These are phyloP conservation scores for Scheffersomyces titani DNA, from an alignment of 1,139 yeast genomes.

Conservation along the genomic window DNA sequence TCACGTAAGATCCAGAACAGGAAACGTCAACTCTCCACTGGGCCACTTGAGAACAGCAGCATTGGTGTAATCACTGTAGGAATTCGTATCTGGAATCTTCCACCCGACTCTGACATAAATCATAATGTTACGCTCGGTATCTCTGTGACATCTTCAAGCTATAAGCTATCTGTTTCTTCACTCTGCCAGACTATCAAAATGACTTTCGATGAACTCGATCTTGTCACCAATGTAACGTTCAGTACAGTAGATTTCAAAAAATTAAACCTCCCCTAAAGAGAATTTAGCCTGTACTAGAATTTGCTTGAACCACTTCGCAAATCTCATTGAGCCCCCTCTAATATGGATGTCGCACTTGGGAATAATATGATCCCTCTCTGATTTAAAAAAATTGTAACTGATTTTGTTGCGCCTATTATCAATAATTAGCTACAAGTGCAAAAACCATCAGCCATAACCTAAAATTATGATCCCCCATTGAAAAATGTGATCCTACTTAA, in stretches of 20 bases:
- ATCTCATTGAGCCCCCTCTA: no score
- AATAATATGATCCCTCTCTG: no score
- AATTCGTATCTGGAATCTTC: conserved; percentile 40
- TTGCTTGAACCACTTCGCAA: no score
- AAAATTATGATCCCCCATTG: no score
- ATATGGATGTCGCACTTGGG: no score
- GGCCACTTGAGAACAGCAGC: conserved; percentile 64
- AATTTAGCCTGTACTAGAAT: neutral
- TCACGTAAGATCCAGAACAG: conserved; percentile 21
- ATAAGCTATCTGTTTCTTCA: conserved; percentile 7
- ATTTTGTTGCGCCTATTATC: no score
- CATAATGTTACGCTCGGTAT: conserved; percentile 32
- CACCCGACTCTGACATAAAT: conserved; percentile 59
- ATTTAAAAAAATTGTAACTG: no score
- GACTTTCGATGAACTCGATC: conserved; percentile 33
- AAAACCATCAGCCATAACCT: no score
- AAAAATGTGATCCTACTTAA: no score
- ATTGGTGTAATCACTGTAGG: conserved; percentile 55
- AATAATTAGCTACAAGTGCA: no score
- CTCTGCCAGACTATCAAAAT: conserved; percentile 35
- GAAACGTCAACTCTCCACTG: conserved; percentile 45
- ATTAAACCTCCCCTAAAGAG: neutral
- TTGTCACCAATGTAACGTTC: conserved; percentile 65
- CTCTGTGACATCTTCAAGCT: conserved; percentile 18
- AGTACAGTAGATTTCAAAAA: conserved; percentile 24